These are phyloP conservation scores for Saccharomycopsis hybrid DNA, from an alignment of 1,139 yeast genomes.

Conservation along the genomic window DNA sequence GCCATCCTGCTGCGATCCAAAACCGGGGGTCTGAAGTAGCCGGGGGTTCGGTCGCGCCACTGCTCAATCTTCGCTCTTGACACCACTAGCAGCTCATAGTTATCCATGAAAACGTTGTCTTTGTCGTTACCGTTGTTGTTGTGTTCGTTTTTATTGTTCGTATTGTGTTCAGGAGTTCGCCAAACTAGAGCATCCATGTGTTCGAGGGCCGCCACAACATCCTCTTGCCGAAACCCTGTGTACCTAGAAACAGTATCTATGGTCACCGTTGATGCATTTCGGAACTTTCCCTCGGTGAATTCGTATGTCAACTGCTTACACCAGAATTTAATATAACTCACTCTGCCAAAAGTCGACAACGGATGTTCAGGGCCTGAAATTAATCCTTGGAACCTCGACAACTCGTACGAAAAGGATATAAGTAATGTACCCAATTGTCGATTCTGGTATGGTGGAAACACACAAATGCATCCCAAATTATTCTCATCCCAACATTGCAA, in stretches of 20 bases:
- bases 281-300: slow-evolving; percentile 33
- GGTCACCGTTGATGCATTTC: slow-evolving; percentile 32
- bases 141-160: too few relatives aligned
- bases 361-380: slow-evolving; percentile 92
- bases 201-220: slow-evolving; percentile 57
- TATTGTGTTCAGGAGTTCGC: too few relatives aligned
- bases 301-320: slow-evolving; percentile 42
- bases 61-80: too few relatives aligned
- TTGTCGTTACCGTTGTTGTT: too few relatives aligned
- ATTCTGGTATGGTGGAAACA: slow-evolving; percentile 89
- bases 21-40: too few relatives aligned
- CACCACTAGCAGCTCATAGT: too few relatives aligned
- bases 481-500: slow-evolving; percentile 71
- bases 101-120: too few relatives aligned
- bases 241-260: slow-evolving; percentile 46
- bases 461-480: slow-evolving; percentile 83
- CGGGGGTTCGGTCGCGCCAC: too few relatives aligned
- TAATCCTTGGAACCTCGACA: slow-evolving; percentile 51
- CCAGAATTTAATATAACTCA: slow-evolving; percentile 78
- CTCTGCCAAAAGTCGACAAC: slow-evolving; percentile 70
- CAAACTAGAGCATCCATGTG: slow-evolving; percentile 51
- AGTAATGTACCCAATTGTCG: slow-evolving; percentile 69
- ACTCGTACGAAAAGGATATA: slow-evolving; percentile 74
- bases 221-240: slow-evolving; percentile 70
- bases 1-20: slow-evolving; percentile 3